phyloP scores from a whole-genome alignment of 306 rosid genomes.

The Cyclanthera cordifolia region DNA sequence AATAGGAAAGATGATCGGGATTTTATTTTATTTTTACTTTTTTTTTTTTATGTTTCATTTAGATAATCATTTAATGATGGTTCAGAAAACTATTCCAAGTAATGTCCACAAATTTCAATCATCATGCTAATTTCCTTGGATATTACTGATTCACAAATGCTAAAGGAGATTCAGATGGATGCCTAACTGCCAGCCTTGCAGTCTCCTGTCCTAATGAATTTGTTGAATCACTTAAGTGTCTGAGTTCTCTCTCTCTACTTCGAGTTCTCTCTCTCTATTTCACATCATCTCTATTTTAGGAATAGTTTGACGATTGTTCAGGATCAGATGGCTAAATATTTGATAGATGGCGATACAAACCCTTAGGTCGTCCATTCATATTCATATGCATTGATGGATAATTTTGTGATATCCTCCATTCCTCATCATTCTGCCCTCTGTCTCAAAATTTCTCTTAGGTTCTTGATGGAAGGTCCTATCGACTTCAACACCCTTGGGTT shows the following conservation, averaged over 20 bases:
- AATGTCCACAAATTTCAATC: neutral
- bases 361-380: neutral
- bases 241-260: neutral
- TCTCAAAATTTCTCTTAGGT: slow-evolving; percentile 21
- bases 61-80: too few species aligned
- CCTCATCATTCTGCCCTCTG: neutral
- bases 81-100: neutral
- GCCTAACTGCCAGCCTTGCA: neutral
- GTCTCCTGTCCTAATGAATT: neutral
- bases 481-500: slow-evolving; percentile 47
- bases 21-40: too few species aligned
- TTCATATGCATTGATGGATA: neutral
- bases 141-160: neutral
- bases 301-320: neutral
- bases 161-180: neutral
- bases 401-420: neutral
- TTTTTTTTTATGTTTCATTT: too few species aligned
- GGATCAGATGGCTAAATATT: neutral
- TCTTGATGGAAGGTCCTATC: slow-evolving; percentile 41
- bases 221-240: neutral
- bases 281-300: neutral
- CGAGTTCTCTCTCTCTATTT: neutral
- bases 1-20: too few species aligned
- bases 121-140: neutral
- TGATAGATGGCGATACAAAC: neutral